A percentile compares a stretch with the other conserved stretches of the same genome.
These are phyloP conservation scores for Fusarium metavorans DNA, from an alignment of 2,329 filamentous ascomycete species.

Conservation along the genomic window DNA sequence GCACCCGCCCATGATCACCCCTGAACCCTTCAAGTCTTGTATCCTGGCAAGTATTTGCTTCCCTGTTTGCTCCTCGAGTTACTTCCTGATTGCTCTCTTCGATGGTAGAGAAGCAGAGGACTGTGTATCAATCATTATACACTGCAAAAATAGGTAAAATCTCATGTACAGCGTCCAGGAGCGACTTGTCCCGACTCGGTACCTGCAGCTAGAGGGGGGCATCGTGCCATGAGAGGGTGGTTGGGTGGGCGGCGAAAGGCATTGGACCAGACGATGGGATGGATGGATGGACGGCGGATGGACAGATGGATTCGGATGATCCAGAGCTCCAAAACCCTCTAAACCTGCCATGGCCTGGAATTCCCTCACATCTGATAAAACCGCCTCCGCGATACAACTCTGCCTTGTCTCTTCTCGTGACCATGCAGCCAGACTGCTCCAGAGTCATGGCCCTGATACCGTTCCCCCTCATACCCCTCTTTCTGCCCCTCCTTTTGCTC, in stretches of 20 bases:
- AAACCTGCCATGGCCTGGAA: slow-evolving; percentile 12
- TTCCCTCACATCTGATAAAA: slow-evolving; percentile 27
- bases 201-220: slow-evolving; percentile 37
- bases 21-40: slow-evolving; percentile 34
- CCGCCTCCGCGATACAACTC: slow-evolving; percentile 17
- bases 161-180: slow-evolving; percentile 22
- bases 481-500: slow-evolving; percentile 11
- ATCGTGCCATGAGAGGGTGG: slow-evolving; percentile 30
- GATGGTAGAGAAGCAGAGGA: background rate
- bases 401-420: slow-evolving; percentile 25
- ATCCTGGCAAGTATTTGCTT: slow-evolving; percentile 18
- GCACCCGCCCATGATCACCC: slow-evolving; percentile 38
- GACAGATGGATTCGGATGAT: slow-evolving; percentile 5
- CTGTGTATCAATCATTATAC: background rate
- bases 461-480: slow-evolving; percentile 23
- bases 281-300: background rate
- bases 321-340: slow-evolving; percentile 12
- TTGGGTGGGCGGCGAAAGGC: slow-evolving; percentile 19
- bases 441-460: slow-evolving; percentile 23
- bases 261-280: slow-evolving; percentile 7
- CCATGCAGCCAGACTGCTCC: slow-evolving; percentile 20
- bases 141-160: slow-evolving; percentile 8
- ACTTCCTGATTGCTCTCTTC: background rate
- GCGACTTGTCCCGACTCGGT: slow-evolving; percentile 38
- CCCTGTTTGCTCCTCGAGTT: background rate